phyloP scores from a whole-genome alignment of 495 filamentous ascomycete genomes.

The Aspergillus indologenus region DNA sequence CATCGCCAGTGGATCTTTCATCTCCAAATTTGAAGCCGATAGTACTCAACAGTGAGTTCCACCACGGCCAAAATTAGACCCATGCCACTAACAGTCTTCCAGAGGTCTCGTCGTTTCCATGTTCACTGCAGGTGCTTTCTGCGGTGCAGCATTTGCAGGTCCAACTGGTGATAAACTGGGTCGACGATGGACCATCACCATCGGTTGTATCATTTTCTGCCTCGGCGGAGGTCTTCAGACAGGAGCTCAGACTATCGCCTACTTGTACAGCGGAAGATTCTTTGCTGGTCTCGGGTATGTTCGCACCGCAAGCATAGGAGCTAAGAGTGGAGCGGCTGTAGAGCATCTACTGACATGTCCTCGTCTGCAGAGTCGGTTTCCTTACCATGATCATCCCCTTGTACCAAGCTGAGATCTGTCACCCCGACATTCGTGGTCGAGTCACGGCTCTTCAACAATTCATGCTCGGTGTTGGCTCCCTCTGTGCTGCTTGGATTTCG shows the following conservation, averaged over 20 bases:
- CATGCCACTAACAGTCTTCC: neutral
- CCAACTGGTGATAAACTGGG: slow-evolving; percentile 40
- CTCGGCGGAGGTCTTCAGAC: slow-evolving; percentile 45
- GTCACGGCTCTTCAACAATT: slow-evolving; percentile 44
- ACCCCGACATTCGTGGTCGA: slow-evolving; percentile 43
- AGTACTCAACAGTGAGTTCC: slow-evolving; percentile 53
- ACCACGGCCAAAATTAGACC: neutral
- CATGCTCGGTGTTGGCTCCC: slow-evolving; percentile 43
- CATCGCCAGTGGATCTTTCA: slow-evolving; percentile 51
- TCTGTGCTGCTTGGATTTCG: slow-evolving; percentile 41
- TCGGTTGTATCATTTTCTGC: slow-evolving; percentile 43
- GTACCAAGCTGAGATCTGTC: slow-evolving; percentile 46
- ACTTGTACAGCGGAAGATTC: slow-evolving; percentile 41
- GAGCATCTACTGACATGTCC: neutral
- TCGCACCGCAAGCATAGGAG: neutral
- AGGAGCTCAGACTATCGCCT: slow-evolving; percentile 34
- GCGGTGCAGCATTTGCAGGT: slow-evolving; percentile 39
- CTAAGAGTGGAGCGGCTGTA: neutral
- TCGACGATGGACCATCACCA: slow-evolving; percentile 41
- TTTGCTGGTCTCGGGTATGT: slow-evolving; percentile 52
- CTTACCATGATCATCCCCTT: slow-evolving; percentile 52
- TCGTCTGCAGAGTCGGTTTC: slow-evolving; percentile 49
- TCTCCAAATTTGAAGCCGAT: slow-evolving; percentile 47
- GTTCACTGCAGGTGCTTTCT: slow-evolving; percentile 55
- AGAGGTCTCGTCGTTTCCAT: slow-evolving; percentile 66